Base-by-base conservation (phyloP, 73 alveolate genomes). In the Breviolum minutum region DNA sequence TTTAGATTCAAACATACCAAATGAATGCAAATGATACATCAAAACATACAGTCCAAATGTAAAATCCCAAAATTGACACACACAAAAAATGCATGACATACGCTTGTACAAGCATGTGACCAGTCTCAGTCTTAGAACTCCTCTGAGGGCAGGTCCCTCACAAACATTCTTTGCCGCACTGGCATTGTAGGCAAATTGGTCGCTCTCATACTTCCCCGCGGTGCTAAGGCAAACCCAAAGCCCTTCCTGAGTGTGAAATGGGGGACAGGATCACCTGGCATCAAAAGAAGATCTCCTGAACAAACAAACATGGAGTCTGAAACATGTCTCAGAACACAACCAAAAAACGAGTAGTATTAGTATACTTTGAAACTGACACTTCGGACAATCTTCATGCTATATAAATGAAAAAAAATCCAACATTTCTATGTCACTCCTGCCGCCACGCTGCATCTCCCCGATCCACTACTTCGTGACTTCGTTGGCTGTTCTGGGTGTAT, bases 171-270 rank as follows among this genome's bases (percentile, higher is more conserved):
- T 90, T 20, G 96, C 96, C 26, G 96, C 96, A 29, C 85, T 90
- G 74, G 74, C 87, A 87, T 90, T 90, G 88, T 71, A 90, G 87
- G 96, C 96, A 54, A 90, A 90, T 40, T 90, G 96, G 54, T 90
- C 96, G 76, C 96, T 90, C 74, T 90, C 96, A 30, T 48, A 90
- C 76, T 90, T 90, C 64, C 96, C 96, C 29, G 26, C 76, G 14
- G 77, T 71, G 76, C 87, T 90, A 32, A 90, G 87, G n/a, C 96
- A 87, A 5, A 90, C 96, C 88, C 87, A 90, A 17, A 90, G 62
- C 12, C 88, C 96, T 22, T 69, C 96, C 12, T 40, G 54, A 40
- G 54, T 40, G 54, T 40, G 54, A n/a, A n/a, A 40, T 40, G 54
- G 0, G 54, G 54, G 54, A 40, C 54, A 40, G 54, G 54, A 40